Evolutionary conservation across 306 rosid genomes (phyloP).

Genomic region (Vigna mungo): DNA sequence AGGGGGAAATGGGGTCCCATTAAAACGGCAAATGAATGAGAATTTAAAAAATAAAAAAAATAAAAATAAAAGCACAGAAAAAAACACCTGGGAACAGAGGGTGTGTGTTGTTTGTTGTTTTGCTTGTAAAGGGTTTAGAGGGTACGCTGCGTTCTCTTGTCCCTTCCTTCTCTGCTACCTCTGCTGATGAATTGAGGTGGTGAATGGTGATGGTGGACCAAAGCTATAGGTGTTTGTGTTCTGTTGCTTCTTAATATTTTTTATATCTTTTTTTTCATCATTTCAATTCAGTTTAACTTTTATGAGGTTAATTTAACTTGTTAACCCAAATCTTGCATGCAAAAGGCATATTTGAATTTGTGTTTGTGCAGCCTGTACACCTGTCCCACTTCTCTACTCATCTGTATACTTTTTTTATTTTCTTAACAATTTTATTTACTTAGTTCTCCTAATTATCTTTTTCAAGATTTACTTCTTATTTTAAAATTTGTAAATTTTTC

Average conservation of each 20-base stretch:
- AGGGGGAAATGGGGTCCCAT: slow-evolving; percentile 45
- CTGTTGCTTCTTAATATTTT: slow-evolving; percentile 12
- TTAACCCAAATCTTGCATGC: slow-evolving; percentile 31
- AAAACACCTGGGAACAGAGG: slow-evolving; percentile 42
- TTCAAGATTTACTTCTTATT: too few species aligned
- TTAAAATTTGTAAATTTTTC: too few species aligned
- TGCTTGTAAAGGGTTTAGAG: slow-evolving; percentile 39
- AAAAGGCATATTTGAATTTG: slow-evolving; percentile 32
- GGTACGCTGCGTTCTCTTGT: slow-evolving; percentile 24
- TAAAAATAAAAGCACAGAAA: slow-evolving; percentile 20
- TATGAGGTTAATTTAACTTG: slow-evolving; percentile 13
- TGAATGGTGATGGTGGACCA: slow-evolving; percentile 48
- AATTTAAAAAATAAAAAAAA: slow-evolving; percentile 8
- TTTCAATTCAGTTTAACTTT: slow-evolving; percentile 11
- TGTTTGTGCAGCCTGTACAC: background rate
- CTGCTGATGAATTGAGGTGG: slow-evolving; percentile 49
- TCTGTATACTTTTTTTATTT: background rate
- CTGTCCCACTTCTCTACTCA: background rate
- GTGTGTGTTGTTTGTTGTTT: slow-evolving; percentile 31
- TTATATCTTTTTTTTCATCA: background rate
- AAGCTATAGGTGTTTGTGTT: slow-evolving; percentile 25
- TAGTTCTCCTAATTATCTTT: background rate
- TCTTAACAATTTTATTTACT: background rate
- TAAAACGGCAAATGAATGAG: slow-evolving; percentile 26
- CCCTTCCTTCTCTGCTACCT: slow-evolving; percentile 32